Base-by-base conservation (phyloP, 768 basidiomycete genomes). In the Collybia sordida region DNA sequence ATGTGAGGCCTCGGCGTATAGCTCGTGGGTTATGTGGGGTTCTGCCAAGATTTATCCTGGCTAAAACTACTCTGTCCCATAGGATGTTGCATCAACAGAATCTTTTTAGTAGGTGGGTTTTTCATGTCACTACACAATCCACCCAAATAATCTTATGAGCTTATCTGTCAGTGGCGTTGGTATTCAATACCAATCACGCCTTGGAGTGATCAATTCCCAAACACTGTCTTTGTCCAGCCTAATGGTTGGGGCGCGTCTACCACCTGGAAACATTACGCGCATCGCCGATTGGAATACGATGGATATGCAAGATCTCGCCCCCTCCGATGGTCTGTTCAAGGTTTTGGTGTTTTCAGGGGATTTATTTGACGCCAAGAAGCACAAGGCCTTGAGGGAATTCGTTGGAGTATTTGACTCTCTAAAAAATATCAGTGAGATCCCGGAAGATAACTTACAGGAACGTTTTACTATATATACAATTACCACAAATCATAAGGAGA, bases 301-400 rank as follows among this genome's bases (percentile, higher is more conserved):
- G 23, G 56, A 58, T 23, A 17, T 58, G 9, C 56, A 58, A 45
- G 55, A 55, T 22, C 42, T 58, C 14, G 41, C 46, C 14, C 50
- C 46, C 7, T 56, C 50, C 39, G 47, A 58, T 35, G 56, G 56
- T 7, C 15, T 43, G 9, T 58, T 48, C 50, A 58, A 52, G 49
- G 19, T 58, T 4, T 34, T 58, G 23, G 23, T 58, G 19, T 52
- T 57, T 25, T 50, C 54, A 31, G 43, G 54, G 12, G 55, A 57
- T 36, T 47, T 54, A 28, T 42, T 40, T 35, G 39, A 17, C 3
- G 40, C 35, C 8, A 42, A 49, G 24, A 9, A 19, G 7, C 3
- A 8, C n/a, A 28, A 18, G 3, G 15, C 11, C 15, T 9, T 44
- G 22, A 44, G n/a, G 21, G 27, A 23, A 44, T 9, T 23, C 7